Conservation (phyloP, 2,329 filamentous ascomycete species). For the Alternaria solani region DNA sequence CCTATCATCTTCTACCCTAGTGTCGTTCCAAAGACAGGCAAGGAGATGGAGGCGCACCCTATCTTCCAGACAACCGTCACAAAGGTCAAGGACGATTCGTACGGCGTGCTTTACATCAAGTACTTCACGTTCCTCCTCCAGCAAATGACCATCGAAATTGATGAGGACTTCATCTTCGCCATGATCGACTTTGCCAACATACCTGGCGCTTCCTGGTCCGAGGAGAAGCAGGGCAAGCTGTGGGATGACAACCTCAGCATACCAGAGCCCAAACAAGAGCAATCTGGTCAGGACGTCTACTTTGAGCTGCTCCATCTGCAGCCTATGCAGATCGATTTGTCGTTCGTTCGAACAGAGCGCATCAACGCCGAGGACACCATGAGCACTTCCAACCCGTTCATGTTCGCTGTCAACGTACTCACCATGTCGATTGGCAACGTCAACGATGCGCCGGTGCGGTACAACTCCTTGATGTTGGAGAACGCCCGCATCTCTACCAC, state of each 20-base stretch:
- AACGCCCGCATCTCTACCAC: constrained; percentile 91
- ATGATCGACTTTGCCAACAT: constrained; percentile 94
- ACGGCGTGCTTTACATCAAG: constrained; percentile 97
- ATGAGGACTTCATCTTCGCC: constrained; percentile 98
- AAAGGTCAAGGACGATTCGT: constrained; percentile 96
- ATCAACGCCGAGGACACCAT: constrained; percentile 97
- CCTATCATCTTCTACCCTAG: constrained; percentile 96
- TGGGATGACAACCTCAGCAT: constrained; percentile 92
- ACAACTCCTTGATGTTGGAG: constrained; percentile 93
- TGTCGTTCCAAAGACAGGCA: constrained; percentile 95
- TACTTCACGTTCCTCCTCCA: constrained; percentile 93
- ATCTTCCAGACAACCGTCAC: constrained; percentile 93
- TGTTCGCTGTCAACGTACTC: constrained; percentile 98
- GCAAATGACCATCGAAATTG: constrained; percentile 97
- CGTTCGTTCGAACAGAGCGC: constrained; percentile 94
- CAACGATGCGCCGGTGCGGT: constrained; percentile 92
- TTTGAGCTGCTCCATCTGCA: constrained; percentile 97
- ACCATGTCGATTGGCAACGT: constrained; percentile 99
- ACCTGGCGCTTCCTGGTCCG: constrained; percentile 86
- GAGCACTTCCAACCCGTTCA: constrained; percentile 86
- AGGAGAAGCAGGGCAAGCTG: constrained; percentile 81
- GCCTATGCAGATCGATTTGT: constrained; percentile 96
- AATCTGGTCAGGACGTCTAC: constrained; percentile 92
- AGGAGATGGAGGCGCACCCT: constrained; percentile 94
- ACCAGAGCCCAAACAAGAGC: constrained; percentile 85